These are phyloP conservation scores for Kuraishia piskuri DNA, from an alignment of 805 yeast genomes.

Conservation along the genomic window DNA sequence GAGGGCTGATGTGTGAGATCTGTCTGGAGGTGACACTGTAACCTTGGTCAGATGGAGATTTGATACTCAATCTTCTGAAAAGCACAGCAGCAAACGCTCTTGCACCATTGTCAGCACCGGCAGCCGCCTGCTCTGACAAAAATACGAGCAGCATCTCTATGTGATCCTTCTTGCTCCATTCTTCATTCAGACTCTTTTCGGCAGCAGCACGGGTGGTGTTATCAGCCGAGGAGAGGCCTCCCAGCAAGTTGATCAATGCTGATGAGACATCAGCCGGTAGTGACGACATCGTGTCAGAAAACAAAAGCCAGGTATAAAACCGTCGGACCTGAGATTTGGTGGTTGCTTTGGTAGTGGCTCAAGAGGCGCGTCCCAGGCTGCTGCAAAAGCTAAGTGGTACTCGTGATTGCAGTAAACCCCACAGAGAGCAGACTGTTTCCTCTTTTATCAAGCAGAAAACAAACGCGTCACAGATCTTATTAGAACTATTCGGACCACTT, in stretches of 20 bases:
- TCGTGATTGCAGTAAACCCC: background rate
- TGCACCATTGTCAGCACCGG: constrained; percentile 49
- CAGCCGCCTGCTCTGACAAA: constrained; percentile 70
- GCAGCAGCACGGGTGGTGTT: constrained; percentile 67
- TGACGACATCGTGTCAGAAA: constrained; percentile 25
- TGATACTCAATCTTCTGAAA: constrained; percentile 78
- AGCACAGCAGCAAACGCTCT: constrained; percentile 78
- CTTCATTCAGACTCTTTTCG: constrained; percentile 60
- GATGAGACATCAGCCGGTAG: constrained; percentile 55
- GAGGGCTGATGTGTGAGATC: constrained; percentile 57
- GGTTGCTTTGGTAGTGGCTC: background rate
- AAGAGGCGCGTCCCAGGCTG: background rate
- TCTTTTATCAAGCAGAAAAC: background rate
- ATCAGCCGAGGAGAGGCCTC: constrained; percentile 71
- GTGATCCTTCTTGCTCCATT: constrained; percentile 65
- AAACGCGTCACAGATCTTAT: background rate
- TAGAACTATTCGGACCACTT: background rate
- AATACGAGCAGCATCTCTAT: constrained; percentile 68
- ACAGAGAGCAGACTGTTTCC: background rate
- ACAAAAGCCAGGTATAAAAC: constrained; percentile 1
- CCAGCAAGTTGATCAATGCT: constrained; percentile 46
- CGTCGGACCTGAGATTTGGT: background rate
- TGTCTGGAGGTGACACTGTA: constrained; percentile 66
- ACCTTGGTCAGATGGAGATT: constrained; percentile 60
- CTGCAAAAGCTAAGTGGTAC: background rate